These are phyloP conservation scores for Metarhizium sp. DNA, from an alignment of 2,329 filamentous ascomycete species.

Conservation along the genomic window DNA sequence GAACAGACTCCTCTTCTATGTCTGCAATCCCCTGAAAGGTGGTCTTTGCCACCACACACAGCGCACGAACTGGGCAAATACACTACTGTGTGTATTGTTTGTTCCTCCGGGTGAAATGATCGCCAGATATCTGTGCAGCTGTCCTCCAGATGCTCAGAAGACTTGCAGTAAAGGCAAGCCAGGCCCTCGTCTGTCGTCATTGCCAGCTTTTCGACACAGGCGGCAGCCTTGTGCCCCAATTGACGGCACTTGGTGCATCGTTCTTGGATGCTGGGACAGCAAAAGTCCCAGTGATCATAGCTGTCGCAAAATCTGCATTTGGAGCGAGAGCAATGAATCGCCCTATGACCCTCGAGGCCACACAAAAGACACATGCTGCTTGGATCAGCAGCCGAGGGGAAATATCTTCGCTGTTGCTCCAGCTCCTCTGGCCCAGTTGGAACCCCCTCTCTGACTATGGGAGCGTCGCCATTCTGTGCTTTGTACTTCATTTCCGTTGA, in stretches of 20 bases:
- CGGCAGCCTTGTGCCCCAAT: conserved; percentile 43
- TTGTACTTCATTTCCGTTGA: not conserved
- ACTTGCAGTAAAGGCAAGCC: conserved; percentile 52
- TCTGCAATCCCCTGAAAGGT: conserved; percentile 49
- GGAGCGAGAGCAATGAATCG: conserved; percentile 33
- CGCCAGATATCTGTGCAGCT: conserved; percentile 54
- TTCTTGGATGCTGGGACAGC: conserved; percentile 37
- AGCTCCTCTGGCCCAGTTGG: conserved; percentile 24
- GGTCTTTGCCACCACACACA: conserved; percentile 41
- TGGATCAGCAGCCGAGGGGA: conserved; percentile 36
- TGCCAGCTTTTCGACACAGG: conserved; percentile 48
- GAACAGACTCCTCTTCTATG: conserved; percentile 10
- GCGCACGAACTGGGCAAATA: conserved; percentile 45
- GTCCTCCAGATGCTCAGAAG: conserved; percentile 46
- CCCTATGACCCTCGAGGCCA: conserved; percentile 36
- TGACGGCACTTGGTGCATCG: conserved; percentile 53
- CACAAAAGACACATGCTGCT: conserved; percentile 42
- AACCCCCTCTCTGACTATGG: conserved; percentile 12
- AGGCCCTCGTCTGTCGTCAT: conserved; percentile 42
- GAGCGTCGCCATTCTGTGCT: conserved; percentile 1
- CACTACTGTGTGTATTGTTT: conserved; percentile 36
- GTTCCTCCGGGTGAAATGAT: conserved; percentile 35
- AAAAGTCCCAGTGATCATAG: conserved; percentile 35
- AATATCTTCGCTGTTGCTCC: conserved; percentile 37
- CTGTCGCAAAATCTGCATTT: conserved; percentile 40